Evolutionary conservation across 1,284 basidiomycete genomes (phyloP), one percentile per base, ranked within the genome.

Genomic region (Ceratobasidium sp.): DNA sequence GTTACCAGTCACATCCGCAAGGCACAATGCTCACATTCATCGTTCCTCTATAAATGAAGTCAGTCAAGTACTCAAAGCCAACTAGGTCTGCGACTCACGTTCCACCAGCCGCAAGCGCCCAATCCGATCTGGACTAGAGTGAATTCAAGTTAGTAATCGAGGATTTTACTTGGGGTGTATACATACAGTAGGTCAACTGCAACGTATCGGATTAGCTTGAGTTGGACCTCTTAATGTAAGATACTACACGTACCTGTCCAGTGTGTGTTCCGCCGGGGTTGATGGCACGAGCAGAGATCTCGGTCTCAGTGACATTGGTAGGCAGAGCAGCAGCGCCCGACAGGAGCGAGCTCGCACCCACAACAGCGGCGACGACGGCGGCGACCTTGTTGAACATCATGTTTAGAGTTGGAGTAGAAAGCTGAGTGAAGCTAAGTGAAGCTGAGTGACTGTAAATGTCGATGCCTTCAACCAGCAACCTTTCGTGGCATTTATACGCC

Each of bases 121-220:
- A 53, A 35, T n/a, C 62, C 62, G 15, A 53, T 53, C 22, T 65
- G 22, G 62, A 43, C 62, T 65, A 38, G 12, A 53, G 32, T 31
- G 25, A 34, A 34, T 47, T 6, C 22, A 29, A 43, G 42, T 22
- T 25, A 42, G 7, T 13, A 0, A 25, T 22, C 6, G 15, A 22
- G 34, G 15, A 32, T 20, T 13, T 20, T 2, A n/a, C 38, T 40
- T 13, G 29, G 47, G 20, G 7, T n/a, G 4, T 22, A 29, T 15
- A 35, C 62, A 42, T 53, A 65, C 62, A 65, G 62, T 65, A 65
- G 20, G 49, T 65, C 35, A 65, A 31, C 62, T 65, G 15, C 53
- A 6, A 7, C 15, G 13, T n/a, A n/a, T n/a, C 2, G 3, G 25
- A 42, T 25, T 2, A 42, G 7, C 49, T 53, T 20, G 42, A 31